These are phyloP conservation scores for Bombardia bombarda DNA, from an alignment of 495 filamentous ascomycete genomes.

Conservation along the genomic window DNA sequence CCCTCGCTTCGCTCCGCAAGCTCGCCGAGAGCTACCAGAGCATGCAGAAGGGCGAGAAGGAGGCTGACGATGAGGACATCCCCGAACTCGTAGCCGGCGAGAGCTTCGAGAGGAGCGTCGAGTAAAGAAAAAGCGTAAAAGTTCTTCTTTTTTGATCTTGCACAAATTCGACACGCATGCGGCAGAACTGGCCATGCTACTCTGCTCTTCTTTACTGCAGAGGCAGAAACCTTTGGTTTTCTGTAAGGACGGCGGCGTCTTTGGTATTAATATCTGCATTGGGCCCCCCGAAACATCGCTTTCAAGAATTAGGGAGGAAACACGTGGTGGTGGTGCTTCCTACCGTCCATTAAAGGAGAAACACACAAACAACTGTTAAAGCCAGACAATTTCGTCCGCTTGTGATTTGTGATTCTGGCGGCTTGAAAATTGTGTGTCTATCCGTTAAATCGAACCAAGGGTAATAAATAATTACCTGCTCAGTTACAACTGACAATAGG, in stretches of 20 bases:
- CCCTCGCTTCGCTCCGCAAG: conserved; percentile 94
- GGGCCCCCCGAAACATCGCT: conserved; percentile 1
- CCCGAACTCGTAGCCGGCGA: conserved; percentile 92
- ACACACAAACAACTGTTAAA: neutral
- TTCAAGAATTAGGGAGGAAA: conserved; percentile 9
- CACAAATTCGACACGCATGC: no score
- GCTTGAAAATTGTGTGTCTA: neutral
- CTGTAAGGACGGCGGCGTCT: conserved; percentile 18
- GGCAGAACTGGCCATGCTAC: neutral
- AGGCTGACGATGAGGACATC: conserved; percentile 78
- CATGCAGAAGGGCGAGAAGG: conserved; percentile 94
- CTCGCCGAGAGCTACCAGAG: conserved; percentile 98
- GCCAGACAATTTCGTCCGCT: neutral
- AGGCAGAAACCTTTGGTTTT: conserved; percentile 11
- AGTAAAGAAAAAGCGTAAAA: conserved; percentile 59
- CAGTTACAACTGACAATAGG: no score
- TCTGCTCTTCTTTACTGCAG: neutral
- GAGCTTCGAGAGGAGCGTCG: conserved; percentile 93
- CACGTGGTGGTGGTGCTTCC: conserved; percentile 8
- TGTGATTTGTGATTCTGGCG: neutral
- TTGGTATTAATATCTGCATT: conserved; percentile 15
- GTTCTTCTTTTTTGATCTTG: no score
- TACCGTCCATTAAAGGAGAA: neutral
- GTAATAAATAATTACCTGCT: no score
- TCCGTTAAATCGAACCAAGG: neutral